A percentile compares a stretch with the other conserved stretches of the same genome.
phyloP scores from a whole-genome alignment of 1,139 yeast genomes.

The Suhomyces maxii region DNA sequence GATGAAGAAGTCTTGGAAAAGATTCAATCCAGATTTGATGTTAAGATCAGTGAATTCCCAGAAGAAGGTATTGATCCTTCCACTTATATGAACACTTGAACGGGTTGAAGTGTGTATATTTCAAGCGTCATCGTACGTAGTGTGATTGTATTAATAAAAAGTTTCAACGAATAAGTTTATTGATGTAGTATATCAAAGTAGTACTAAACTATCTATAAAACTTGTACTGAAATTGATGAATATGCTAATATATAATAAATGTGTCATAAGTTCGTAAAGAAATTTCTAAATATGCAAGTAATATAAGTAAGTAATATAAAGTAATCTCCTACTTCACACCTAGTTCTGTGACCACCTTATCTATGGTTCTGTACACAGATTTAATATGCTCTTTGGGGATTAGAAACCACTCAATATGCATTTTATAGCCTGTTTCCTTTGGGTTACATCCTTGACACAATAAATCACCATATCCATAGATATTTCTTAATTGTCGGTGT shows the following conservation, averaged over 20 bases:
- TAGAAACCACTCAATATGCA: conserved; percentile 62
- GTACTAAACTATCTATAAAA: too few relatives aligned
- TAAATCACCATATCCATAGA: conserved; percentile 47
- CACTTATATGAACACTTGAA: conserved; percentile 92
- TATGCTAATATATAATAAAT: too few relatives aligned
- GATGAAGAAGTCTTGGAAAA: conserved; percentile 89
- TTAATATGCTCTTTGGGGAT: conserved; percentile 46
- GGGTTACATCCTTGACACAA: conserved; percentile 40
- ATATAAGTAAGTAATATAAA: too few relatives aligned
- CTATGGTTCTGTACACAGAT: conserved; percentile 42
- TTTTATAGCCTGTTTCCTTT: conserved; percentile 21
- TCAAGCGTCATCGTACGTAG: conserved; percentile 2
- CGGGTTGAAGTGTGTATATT: conserved; percentile 11
- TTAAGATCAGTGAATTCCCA: conserved; percentile 91
- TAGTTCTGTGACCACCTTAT: conserved; percentile 13
- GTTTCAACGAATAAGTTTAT: neutral
- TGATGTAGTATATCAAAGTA: too few relatives aligned
- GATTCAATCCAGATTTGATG: conserved; percentile 97
- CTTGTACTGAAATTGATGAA: too few relatives aligned
- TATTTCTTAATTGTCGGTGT: conserved; percentile 34
- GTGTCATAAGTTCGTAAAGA: too few relatives aligned
- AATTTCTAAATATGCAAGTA: too few relatives aligned
- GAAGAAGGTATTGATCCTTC: conserved; percentile 98
- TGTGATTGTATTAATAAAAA: conserved; percentile 9
- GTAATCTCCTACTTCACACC: neutral